A percentile compares a stretch with the other conserved stretches of the same genome.
Evolutionary conservation across 495 filamentous ascomycete species (phyloP).

Genomic region (Talaromyces thailandensis): DNA sequence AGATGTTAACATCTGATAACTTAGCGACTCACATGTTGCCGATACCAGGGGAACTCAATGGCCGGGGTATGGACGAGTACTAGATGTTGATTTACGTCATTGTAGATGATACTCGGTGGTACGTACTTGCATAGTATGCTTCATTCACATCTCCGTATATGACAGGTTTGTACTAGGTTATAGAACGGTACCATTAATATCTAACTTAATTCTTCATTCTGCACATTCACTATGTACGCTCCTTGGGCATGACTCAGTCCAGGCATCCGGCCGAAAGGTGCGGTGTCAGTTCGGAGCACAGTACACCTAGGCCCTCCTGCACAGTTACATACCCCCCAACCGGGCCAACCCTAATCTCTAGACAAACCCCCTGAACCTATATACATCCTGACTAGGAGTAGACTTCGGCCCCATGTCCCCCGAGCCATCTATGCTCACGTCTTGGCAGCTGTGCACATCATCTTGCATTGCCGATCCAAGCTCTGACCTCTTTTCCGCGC

Average conservation of each 20-base stretch:
- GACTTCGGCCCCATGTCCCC: background rate
- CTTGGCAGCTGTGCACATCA: background rate
- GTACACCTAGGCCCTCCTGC: background rate
- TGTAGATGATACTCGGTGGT: background rate
- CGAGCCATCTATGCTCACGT: background rate
- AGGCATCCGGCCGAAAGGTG: background rate
- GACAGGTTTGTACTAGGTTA: background rate
- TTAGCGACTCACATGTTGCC: background rate
- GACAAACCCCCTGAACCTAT: background rate
- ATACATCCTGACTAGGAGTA: no score
- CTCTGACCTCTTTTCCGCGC: background rate
- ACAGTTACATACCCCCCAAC: background rate
- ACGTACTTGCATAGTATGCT: background rate
- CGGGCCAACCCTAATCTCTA: background rate
- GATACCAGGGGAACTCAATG: background rate
- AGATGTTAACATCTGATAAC: background rate
- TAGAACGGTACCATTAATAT: background rate
- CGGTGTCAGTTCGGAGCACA: constrained; percentile 1
- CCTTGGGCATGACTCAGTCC: background rate
- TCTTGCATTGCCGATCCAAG: background rate
- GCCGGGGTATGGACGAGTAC: background rate
- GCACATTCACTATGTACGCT: no score
- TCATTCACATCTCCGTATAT: background rate
- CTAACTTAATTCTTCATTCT: no score
- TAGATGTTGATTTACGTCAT: background rate